Conservation (phyloP, 768 basidiomycete species). For the Boletus pseudo-olivaceus region DNA sequence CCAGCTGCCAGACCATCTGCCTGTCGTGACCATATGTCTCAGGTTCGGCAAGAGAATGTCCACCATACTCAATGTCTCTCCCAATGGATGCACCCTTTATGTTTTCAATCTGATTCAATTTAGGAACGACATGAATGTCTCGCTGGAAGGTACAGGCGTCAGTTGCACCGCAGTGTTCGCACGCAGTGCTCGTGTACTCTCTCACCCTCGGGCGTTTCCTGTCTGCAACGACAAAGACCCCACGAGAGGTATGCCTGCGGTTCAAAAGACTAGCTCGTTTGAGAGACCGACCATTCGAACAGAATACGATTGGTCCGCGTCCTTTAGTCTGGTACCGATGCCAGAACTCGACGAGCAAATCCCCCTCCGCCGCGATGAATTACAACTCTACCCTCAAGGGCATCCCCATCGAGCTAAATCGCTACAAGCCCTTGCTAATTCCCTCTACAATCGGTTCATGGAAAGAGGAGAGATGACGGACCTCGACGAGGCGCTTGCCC, state of each 20-base stretch:
- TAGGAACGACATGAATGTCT: not conserved
- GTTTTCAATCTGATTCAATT: not conserved
- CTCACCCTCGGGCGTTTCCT: not conserved
- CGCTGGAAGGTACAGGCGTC: not conserved
- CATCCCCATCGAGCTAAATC: not conserved
- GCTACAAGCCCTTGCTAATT: not conserved
- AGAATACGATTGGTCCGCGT: not conserved
- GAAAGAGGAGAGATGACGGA: too few species aligned
- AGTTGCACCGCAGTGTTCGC: not conserved
- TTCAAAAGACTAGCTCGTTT: not conserved
- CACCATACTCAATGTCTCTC: too few species aligned
- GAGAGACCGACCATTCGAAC: not conserved
- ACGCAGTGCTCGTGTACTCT: not conserved
- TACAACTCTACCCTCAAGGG: not conserved
- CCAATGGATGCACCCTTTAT: too few species aligned
- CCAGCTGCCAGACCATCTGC: too few species aligned
- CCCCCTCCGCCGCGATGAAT: not conserved
- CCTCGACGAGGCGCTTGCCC: too few species aligned
- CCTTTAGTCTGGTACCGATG: too few species aligned
- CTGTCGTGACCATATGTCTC: too few species aligned
- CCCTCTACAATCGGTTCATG: too few species aligned
- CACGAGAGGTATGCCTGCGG: too few species aligned
- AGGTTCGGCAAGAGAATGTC: too few species aligned
- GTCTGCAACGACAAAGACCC: not conserved
- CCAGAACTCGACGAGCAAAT: not conserved